Percentiles rank a stretch among this genome's conserved stretches.
phyloP scores from a whole-genome alignment of 176 grass and related monocot species.

The Metroxylon sagu region DNA sequence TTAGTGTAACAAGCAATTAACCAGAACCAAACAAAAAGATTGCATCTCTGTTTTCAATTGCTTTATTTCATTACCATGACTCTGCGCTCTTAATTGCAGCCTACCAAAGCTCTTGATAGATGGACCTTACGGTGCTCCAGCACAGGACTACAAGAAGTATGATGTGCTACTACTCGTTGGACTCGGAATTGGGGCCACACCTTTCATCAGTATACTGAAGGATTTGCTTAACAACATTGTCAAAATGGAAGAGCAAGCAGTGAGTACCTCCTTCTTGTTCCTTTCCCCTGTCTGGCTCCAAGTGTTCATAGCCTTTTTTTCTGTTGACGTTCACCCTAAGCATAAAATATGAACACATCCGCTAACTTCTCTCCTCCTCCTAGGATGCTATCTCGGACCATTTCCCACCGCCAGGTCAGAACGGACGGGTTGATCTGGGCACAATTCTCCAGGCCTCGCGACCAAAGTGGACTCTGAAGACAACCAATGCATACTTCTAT shows the following conservation, averaged over 20 bases:
- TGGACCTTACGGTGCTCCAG: constrained; percentile 90
- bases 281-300: no score
- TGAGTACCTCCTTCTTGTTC: constrained; percentile 14
- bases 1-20: no score
- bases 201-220: constrained; percentile 99
- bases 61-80: no score
- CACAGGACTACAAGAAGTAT: constrained; percentile 96
- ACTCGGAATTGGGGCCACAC: constrained; percentile 95
- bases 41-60: no score
- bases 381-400: constrained; percentile 73
- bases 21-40: no score
- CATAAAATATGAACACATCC: background rate
- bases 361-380: constrained; percentile 4
- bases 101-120: constrained; percentile 95
- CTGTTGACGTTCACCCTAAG: no score
- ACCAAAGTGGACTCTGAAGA: constrained; percentile 64
- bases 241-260: constrained; percentile 88
- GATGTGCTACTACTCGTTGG: constrained; percentile 95
- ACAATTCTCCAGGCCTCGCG: constrained; percentile 68
- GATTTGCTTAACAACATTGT: constrained; percentile 95
- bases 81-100: constrained; percentile 27
- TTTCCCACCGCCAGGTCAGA: constrained; percentile 56
- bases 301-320: no score
- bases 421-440: constrained; percentile 65
- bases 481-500: constrained; percentile 97